A percentile compares a stretch with the other conserved stretches of the same genome.
Evolutionary conservation across 371 early-diverging fungal species (phyloP).

Genomic region (Parasitella parasitica): DNA sequence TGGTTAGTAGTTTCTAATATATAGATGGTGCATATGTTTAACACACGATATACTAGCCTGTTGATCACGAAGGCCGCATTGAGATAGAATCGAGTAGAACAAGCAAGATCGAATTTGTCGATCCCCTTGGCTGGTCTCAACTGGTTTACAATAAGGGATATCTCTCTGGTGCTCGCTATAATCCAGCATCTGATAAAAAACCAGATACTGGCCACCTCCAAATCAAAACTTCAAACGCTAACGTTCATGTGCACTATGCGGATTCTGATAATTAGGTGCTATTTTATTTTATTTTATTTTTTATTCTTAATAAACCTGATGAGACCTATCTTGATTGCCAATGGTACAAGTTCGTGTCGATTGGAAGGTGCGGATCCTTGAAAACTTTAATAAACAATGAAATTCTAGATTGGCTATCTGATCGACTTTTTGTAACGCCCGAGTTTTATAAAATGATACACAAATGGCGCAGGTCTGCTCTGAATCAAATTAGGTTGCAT

Average conservation of each 20-base stretch:
- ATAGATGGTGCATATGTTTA: not conserved
- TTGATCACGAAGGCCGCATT: not conserved
- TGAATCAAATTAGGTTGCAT: too few relatives aligned
- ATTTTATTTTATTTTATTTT: not conserved
- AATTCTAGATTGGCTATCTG: too few relatives aligned
- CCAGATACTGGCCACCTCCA: not conserved
- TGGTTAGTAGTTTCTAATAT: not conserved
- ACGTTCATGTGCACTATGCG: not conserved
- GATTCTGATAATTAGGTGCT: not conserved
- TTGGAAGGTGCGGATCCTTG: too few relatives aligned
- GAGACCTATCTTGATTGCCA: too few relatives aligned
- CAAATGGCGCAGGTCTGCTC: too few relatives aligned
- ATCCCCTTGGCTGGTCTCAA: not conserved
- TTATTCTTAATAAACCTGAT: too few relatives aligned
- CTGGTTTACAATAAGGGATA: not conserved
- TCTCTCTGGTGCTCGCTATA: not conserved
- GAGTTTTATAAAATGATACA: too few relatives aligned
- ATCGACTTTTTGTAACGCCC: too few relatives aligned
- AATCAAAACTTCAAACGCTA: not conserved
- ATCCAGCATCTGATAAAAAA: not conserved
- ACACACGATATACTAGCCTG: not conserved
- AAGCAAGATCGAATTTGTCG: not conserved
- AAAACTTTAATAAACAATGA: too few relatives aligned
- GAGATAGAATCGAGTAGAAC: not conserved
- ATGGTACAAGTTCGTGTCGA: too few relatives aligned